Evolutionary conservation across 2,329 filamentous ascomycete genomes (phyloP), one percentile per base, ranked within the genome.

Genomic region (Thielaviopsis cerberus): DNA sequence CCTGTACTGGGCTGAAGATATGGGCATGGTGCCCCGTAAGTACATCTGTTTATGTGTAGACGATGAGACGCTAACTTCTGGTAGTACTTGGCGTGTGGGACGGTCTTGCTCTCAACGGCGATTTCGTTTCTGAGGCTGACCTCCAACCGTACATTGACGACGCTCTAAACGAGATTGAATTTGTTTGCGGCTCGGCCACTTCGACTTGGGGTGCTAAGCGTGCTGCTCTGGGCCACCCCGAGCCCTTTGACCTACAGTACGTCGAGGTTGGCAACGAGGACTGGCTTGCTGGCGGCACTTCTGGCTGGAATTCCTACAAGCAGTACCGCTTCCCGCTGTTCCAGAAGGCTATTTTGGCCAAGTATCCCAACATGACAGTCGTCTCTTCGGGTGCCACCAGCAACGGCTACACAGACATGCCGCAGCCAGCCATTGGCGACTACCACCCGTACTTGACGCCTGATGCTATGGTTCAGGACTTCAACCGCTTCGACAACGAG

Each of bases 241-340:
- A 80, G 60, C 82, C 82, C 0, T 85, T 79, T 69, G 70, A 66
- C 27, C 72, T 86, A 54, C 71, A 75, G 11, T 82, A 77, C 63
- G 78, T 85, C 57, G 82, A 85, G 67, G 69, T 85, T 51, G 82
- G 83, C 60, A 85, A 86, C 65, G 82, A 86, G 65, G 82, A 86
- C 63, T 78, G 77, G 71, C 74, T 83, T 3, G 74, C 72, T 25
- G 73, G 73, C 3, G 76, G 74, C 4, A 70, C 73, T 1, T 64
- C 65, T 0, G 72, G 76, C 4, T 75, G 72, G 66, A 67, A 72
- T 1, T 72, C 75, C 5, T 77, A 74, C 64, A 72, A 74, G 54
- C 73, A 77, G 59, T 77, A 77, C 63, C 76, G 81, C 3, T 82
- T 83, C 65, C 71, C 73, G 4, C 69, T 74, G 63, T 82, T 85